Base-by-base conservation (phyloP, 2,329 filamentous ascomycete genomes). In the Aspergillus proliferans region DNA sequence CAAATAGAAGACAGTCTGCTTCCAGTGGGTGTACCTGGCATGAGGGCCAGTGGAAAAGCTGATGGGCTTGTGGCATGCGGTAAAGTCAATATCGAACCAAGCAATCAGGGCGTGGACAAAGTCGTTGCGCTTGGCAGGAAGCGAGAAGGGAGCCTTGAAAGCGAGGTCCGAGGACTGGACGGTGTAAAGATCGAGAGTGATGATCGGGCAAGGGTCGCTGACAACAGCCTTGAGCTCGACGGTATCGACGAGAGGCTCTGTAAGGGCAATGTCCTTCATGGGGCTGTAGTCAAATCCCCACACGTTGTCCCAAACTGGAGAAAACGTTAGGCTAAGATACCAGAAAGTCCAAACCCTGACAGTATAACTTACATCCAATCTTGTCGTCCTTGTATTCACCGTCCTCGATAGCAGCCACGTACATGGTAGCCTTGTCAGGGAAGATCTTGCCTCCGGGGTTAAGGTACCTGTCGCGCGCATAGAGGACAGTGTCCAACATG, bases 341-440 rank as follows among this genome's bases (percentile, higher is more conserved):
- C 30, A 45, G 34, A 28, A 7, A 12, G 7, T 22, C 28, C 43
- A 26, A n/a, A 43, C 15, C 46, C n/a, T 43, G 14, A 22, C 22
- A 54, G 53, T 46, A 14, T 24, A 30, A 74, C 89, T 77, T 72
- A 97, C 92, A 98, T 73, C 91, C 92, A 66, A 98, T 98, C 81
- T 98, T 98, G 78, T 98, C 93, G 56, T 97, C 92, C 80, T 97
- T 97, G 82, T 98, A 98, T 55, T 98, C 93, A 58, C 93, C 93
- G 66, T 98, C 93, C 76, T 98, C 93, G 55, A 98, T 98, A 65
- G 87, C 93, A 51, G 90, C 93, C 71, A 95, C 84, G 74, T 90
- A 96, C 70, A 98, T 95, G 62, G 89, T 96, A 46, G 93, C 93
- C 82, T 95, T 97, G 76, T 98, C 93, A 18, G 93, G 93, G 81